These are phyloP conservation scores for Chlorella sorokiniana DNA, from an alignment of 139 green algal species.

Conservation along the genomic window DNA sequence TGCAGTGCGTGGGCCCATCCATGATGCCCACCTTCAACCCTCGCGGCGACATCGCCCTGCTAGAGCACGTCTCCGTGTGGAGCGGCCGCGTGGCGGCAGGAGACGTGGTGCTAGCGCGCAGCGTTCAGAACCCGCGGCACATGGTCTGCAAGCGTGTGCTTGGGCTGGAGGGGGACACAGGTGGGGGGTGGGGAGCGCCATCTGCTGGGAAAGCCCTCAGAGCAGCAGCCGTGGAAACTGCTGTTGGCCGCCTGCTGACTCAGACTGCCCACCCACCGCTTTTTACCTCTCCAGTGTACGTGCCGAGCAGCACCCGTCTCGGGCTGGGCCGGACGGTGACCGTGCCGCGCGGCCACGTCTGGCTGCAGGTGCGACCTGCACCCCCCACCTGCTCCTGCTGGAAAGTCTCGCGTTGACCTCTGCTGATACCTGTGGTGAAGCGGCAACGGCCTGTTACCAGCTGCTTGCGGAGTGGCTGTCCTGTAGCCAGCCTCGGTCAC, in stretches of 20 bases:
- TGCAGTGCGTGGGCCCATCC: conserved; percentile 74
- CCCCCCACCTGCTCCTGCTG: not conserved
- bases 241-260: not conserved
- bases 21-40: conserved; percentile 87
- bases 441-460: too few species aligned
- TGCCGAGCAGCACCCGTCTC: conserved; percentile 16
- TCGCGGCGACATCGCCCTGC: conserved; percentile 71
- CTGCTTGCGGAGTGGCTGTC: too few species aligned
- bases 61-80: conserved; percentile 61
- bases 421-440: too few species aligned
- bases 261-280: too few species aligned
- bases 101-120: conserved; percentile 74
- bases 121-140: conserved; percentile 66
- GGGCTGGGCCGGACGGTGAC: conserved; percentile 4
- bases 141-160: conserved; percentile 79
- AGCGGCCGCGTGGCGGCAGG: conserved; percentile 46
- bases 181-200: conserved; percentile 16
- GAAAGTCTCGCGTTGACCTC: too few species aligned
- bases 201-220: not conserved
- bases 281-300: conserved; percentile 2
- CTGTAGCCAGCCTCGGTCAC: too few species aligned
- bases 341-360: conserved; percentile 77
- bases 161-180: conserved; percentile 62
- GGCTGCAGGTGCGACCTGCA: conserved; percentile 54
- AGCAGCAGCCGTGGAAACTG: not conserved